Evolutionary conservation across 495 filamentous ascomycete genomes (phyloP), one percentile per base, ranked within the genome.

Genomic region (Darksidea phi): DNA sequence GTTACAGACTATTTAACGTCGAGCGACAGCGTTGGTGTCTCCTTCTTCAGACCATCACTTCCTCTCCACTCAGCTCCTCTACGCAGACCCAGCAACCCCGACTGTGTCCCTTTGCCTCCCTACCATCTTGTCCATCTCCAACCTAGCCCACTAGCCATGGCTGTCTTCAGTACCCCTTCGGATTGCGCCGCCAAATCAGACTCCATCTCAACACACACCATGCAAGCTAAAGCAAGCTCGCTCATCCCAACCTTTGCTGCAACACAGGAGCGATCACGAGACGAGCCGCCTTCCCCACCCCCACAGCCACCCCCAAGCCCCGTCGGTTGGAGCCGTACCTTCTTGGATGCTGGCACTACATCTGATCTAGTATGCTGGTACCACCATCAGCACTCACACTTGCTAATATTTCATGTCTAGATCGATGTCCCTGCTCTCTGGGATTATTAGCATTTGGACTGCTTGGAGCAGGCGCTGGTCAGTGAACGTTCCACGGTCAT

Each of bases 241-340:
- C 15, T 20, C 13, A 43, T 20, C 41, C 15, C 18, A 15, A n/a
- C 41, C 18, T 43, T 32, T 10, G 28, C 28, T 10, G 28, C 28
- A 26, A 38, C 15, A 5, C 26, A 48, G 21, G 48, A 64, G 25
- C 12, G 32, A 17, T 66, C 66, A 57, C 50, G 52, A 46, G 66
- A 65, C 2, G 61, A 64, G 23, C 57, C 66, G 0, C 66, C 66
- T 38, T 61, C 66, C 21, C 66, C 66, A 11, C 66, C 66, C 12
- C 61, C 66, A 1, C 55, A 61, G 24, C 66, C 66, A 7, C 66
- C 66, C 23, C 66, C 66, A 42, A 64, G 61, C 28, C 66, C 66
- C 0, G 26, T 34, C 1, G 51, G 41, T 18, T 63, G 64, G 64
- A 7, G 26, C 41, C 45, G 25, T 15, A 17, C 59, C 25, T 15